Evolutionary conservation across 495 filamentous ascomycete genomes (phyloP).

Genomic region (Paragyromitra xinjiangensis): DNA sequence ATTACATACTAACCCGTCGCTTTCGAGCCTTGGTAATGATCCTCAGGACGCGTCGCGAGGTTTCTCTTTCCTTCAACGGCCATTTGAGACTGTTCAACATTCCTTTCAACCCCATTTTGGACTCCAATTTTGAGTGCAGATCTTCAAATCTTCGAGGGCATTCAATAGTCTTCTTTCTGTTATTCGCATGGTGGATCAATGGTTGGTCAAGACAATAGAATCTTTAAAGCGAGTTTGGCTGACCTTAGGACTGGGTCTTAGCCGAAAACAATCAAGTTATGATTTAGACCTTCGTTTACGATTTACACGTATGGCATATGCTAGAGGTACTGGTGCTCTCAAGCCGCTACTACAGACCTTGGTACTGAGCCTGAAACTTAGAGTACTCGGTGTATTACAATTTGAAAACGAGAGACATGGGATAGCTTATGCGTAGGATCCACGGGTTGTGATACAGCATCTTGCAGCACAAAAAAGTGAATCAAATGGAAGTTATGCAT

Average conservation of each 20-base stretch:
- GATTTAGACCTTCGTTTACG: not conserved
- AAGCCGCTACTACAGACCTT: not conserved
- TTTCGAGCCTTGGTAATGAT: not conserved
- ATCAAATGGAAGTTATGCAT: not conserved
- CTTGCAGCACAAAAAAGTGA: not conserved
- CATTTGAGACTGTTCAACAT: conserved; percentile 43
- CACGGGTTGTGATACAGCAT: not conserved
- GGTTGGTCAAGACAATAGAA: not conserved
- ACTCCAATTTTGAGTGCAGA: conserved; percentile 20
- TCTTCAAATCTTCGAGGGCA: conserved; percentile 23
- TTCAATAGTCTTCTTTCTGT: conserved; percentile 1
- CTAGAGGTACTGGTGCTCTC: not conserved
- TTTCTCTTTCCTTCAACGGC: conserved; percentile 47
- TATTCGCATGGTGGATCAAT: conserved; percentile 1
- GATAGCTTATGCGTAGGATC: not conserved
- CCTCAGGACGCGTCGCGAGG: conserved; percentile 9
- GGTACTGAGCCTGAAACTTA: not conserved
- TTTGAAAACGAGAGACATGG: not conserved
- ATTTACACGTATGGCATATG: not conserved
- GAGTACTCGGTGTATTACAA: not conserved
- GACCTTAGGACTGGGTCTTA: not conserved
- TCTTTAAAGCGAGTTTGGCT: not conserved
- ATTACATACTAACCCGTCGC: not conserved
- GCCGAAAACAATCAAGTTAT: not conserved
- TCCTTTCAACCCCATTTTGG: conserved; percentile 21